Evolutionary conservation across 202 grass and related monocot genomes (phyloP), one percentile per base, ranked within the genome.

Genomic region (Carex arenaria): DNA sequence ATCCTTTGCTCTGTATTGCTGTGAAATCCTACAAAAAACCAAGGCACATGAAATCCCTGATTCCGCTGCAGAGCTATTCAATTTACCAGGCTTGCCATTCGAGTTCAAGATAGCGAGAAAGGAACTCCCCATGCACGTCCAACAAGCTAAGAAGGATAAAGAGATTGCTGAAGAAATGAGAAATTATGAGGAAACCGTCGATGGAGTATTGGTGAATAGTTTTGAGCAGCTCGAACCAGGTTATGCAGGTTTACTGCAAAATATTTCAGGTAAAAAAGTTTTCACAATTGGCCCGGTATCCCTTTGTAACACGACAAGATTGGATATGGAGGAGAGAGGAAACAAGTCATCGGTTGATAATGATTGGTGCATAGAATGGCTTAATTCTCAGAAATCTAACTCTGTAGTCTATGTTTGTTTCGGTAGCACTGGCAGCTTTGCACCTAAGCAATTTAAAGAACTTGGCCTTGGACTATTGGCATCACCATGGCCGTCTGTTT

Each of bases 361-460:
- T 7, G 70, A 52, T 28, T 45, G 22, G 19, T 97, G 89, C 87
- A 74, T 90, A 67, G 51, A 82, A 20, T 97, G 93, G 93, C 87
- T 97, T 42, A 72, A 89, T 34, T 64, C 85, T 68, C 93, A 85
- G 84, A 84, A 90, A 51, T 78, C 40, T 26, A 52, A 38, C 8
- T 91, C 93, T 19, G 89, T 96, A 42, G 60, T 96, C 1, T 96
- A 93, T 43, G 90, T 93, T 22, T 89, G 90, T 80, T 96, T 96
- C 56, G 93, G 87, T 63, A 96, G 90, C 83, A 19, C 34, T 3
- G 85, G 80, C 26, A 55, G 64, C 78, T 54, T 93, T 36, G 43
- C 83, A 4, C 80, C 90, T 0, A 84, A 69, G 67, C 93, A 96
- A 64, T 40, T 93, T 36, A 86, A 85, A 82, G 76, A 93, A 80